These are phyloP conservation scores for Nicotiana knightiana DNA, from an alignment of 257 asterid species.

Conservation along the genomic window DNA sequence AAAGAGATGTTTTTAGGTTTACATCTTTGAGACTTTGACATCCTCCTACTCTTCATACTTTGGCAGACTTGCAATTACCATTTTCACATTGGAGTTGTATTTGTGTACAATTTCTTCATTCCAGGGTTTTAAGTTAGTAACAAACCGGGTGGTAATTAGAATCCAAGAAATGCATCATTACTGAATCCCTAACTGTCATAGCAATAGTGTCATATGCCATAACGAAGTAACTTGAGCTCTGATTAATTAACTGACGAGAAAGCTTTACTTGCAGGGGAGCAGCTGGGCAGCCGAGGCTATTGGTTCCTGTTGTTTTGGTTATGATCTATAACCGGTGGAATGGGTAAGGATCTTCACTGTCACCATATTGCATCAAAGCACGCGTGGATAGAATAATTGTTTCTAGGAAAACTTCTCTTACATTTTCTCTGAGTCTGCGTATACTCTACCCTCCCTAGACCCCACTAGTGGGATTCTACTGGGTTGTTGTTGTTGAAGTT, in stretches of 20 bases:
- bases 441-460: no score
- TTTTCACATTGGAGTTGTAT: background rate
- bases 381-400: background rate
- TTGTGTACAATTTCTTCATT: background rate
- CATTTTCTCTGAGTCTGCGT: no score
- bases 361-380: background rate
- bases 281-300: conserved; percentile 73
- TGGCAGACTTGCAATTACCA: background rate
- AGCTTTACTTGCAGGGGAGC: conserved; percentile 67
- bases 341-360: conserved; percentile 37
- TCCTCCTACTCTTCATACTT: background rate
- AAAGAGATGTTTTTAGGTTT: background rate
- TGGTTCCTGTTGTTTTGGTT: conserved; percentile 84
- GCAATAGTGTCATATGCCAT: background rate
- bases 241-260: conserved; percentile 2
- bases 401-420: background rate
- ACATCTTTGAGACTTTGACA: background rate
- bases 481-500: no score
- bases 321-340: conserved; percentile 90
- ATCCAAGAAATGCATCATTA: background rate
- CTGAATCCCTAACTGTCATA: background rate
- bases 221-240: background rate
- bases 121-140: background rate
- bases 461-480: no score
- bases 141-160: background rate